Evolutionary conservation across 2,329 filamentous ascomycete genomes (phyloP).

Genomic region (Emergomyces africanus): DNA sequence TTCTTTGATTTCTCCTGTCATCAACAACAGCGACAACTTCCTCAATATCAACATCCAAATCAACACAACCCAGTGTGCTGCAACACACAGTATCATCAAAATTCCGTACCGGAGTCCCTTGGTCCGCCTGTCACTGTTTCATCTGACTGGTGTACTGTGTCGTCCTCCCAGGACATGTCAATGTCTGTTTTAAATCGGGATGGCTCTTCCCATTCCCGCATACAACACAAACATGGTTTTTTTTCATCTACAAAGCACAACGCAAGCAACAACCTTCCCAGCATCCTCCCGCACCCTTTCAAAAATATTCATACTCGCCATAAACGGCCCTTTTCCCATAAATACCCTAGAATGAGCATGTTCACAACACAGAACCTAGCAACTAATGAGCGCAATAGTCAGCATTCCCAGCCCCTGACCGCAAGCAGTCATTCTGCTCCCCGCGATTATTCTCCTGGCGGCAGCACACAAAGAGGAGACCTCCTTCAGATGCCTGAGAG

Average conservation of each 20-base stretch:
- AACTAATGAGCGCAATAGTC: conserved; percentile 9
- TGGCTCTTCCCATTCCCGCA: not conserved
- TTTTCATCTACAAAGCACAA: not conserved
- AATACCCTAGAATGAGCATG: not conserved
- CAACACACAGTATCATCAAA: not conserved
- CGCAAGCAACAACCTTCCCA: not conserved
- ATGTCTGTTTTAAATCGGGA: not conserved
- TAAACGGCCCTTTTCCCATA: conserved; percentile 1
- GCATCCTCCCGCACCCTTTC: not conserved
- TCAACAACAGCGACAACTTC: not conserved
- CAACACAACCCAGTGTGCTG: not conserved
- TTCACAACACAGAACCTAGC: not conserved
- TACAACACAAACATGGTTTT: not conserved
- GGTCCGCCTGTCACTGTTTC: not conserved
- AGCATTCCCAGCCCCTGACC: conserved; percentile 7
- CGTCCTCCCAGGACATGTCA: not conserved
- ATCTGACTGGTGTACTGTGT: conserved; percentile 1
- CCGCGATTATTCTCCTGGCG: not conserved
- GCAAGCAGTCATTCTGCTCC: not conserved
- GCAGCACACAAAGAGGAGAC: not conserved
- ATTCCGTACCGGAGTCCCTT: not conserved
- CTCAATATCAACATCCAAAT: not conserved
- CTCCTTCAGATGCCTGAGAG: conserved; percentile 1
- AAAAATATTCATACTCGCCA: not conserved
- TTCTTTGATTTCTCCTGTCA: conserved; percentile 3